Percentiles rank a stretch among this genome's conserved stretches.
phyloP scores from a whole-genome alignment of 2,329 filamentous ascomycete species.

The Pseudonectria buxi region DNA sequence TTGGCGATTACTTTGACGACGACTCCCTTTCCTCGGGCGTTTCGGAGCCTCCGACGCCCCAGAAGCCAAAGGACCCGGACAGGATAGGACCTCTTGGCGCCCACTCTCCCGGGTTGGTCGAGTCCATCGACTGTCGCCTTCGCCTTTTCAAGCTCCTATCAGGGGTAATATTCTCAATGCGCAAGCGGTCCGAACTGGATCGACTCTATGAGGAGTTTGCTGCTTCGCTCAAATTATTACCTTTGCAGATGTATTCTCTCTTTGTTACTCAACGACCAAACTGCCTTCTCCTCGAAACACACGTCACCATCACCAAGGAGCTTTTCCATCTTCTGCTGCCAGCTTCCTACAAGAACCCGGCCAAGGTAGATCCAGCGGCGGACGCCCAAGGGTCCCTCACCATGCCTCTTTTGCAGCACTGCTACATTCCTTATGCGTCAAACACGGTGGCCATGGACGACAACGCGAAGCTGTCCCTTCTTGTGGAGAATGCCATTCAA shows the following conservation, averaged over 20 bases:
- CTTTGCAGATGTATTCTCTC: constrained; percentile 49
- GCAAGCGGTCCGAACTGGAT: constrained; percentile 34
- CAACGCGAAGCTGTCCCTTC: constrained; percentile 65
- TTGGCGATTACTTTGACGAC: constrained; percentile 54
- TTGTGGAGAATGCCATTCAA: constrained; percentile 59
- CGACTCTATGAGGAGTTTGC: constrained; percentile 55
- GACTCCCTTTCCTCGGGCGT: constrained; percentile 43
- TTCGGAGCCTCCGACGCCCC: constrained; percentile 40
- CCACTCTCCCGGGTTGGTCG: constrained; percentile 29
- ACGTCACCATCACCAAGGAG: constrained; percentile 39
- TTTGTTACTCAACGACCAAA: constrained; percentile 38
- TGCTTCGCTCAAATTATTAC: constrained; percentile 50
- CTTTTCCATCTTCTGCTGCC: constrained; percentile 40
- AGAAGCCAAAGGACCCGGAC: constrained; percentile 27
- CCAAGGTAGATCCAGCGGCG: constrained; percentile 28
- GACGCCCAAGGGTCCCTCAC: constrained; percentile 35
- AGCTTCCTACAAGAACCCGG: constrained; percentile 34
- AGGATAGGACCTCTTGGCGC: constrained; percentile 15
- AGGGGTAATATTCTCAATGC: constrained; percentile 40
- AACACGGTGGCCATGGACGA: constrained; percentile 54
- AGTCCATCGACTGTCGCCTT: constrained; percentile 55
- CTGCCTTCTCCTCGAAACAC: constrained; percentile 29
- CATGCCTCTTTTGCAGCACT: constrained; percentile 41
- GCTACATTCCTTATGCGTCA: constrained; percentile 61
- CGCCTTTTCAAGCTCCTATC: constrained; percentile 54